Evolutionary conservation across 192 early-diverging fungal species (phyloP).

Genomic region (Backusella psychrophila): DNA sequence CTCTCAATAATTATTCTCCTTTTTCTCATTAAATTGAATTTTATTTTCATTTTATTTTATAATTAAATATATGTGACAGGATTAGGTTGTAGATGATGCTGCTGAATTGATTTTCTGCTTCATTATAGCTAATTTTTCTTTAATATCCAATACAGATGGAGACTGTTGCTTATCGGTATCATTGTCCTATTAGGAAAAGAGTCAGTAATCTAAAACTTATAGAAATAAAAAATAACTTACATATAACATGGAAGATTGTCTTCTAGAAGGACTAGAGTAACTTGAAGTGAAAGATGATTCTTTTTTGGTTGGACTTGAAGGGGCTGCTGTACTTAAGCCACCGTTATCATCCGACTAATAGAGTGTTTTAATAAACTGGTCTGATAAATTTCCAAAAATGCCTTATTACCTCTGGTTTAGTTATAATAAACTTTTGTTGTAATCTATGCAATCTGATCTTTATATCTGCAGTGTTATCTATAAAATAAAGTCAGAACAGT

Average conservation of each 20-base stretch:
- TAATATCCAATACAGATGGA: constrained; percentile 58
- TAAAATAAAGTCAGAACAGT: not conserved
- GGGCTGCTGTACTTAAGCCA: not conserved
- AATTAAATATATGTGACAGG: not conserved
- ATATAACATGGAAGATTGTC: not conserved
- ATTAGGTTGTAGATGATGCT: constrained; percentile 8
- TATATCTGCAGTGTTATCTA: constrained; percentile 38
- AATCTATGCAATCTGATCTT: constrained; percentile 55
- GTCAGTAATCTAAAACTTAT: not conserved
- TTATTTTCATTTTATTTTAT: not conserved
- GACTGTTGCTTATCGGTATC: constrained; percentile 45
- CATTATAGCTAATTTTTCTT: constrained; percentile 66
- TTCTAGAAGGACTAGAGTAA: not conserved
- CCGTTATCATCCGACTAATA: not conserved
- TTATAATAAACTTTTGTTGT: constrained; percentile 57
- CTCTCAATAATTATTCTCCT: too few species aligned
- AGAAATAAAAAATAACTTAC: not conserved
- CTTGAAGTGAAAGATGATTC: not conserved
- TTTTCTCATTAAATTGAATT: too few species aligned
- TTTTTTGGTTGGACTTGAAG: not conserved
- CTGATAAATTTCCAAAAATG: not conserved
- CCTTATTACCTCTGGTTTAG: constrained; percentile 13
- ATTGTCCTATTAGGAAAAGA: constrained; percentile 18
- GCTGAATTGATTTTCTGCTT: constrained; percentile 39
- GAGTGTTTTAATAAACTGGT: not conserved